Conservation (phyloP, 1,284 basidiomycete species). For the Microbotryum saponariae region DNA sequence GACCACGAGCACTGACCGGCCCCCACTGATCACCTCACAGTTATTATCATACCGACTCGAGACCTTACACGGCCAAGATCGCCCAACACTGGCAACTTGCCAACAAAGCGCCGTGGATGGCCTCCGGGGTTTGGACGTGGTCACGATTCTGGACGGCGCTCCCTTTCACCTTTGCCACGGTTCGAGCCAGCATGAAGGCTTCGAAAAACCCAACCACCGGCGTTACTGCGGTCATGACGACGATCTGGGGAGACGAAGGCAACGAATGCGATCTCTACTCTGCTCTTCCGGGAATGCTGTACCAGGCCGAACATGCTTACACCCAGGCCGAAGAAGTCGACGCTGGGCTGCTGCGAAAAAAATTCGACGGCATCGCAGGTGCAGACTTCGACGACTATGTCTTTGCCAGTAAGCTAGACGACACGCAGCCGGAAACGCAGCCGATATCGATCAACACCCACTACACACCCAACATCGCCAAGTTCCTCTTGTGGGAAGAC, state of each 20-base stretch:
- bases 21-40: conserved; percentile 14
- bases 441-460: conserved; percentile 32
- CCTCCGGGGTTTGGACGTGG: conserved; percentile 43
- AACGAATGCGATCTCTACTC: conserved; percentile 39
- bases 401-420: conserved; percentile 40
- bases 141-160: conserved; percentile 42
- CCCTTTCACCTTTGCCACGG: conserved; percentile 43
- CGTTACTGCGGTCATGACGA: conserved; percentile 39
- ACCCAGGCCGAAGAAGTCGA: conserved; percentile 34
- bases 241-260: conserved; percentile 44
- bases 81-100: conserved; percentile 39
- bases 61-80: conserved; percentile 39
- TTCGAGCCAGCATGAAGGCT: conserved; percentile 39
- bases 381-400: conserved; percentile 42
- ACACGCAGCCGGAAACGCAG: conserved; percentile 35
- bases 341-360: conserved; percentile 31
- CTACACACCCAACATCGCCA: conserved; percentile 40
- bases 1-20: conserved; percentile 4
- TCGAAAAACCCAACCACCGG: conserved; percentile 35
- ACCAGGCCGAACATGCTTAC: conserved; percentile 41
- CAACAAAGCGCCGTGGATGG: conserved; percentile 40
- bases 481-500: conserved; percentile 43
- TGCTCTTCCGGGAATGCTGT: conserved; percentile 35
- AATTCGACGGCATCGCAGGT: conserved; percentile 39
- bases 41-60: conserved; percentile 36